These are phyloP conservation scores for Candida labiduridarum DNA, from an alignment of 1,139 yeast species.

Conservation along the genomic window DNA sequence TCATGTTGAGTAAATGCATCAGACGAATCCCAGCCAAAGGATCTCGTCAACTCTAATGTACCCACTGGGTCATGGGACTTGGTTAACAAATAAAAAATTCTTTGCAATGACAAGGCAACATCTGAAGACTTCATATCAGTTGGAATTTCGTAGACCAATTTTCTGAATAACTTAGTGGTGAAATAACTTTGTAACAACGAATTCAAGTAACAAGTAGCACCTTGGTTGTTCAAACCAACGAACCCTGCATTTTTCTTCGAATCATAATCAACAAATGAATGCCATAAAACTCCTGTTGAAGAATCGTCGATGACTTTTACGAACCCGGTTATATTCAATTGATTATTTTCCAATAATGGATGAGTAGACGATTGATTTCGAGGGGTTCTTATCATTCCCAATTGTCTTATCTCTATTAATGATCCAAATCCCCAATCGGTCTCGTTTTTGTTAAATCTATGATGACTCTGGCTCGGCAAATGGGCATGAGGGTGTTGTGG, in stretches of 20 bases:
- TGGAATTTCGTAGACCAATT: conserved; percentile 87
- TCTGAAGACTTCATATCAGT: conserved; percentile 50
- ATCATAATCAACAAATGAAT: conserved; percentile 80
- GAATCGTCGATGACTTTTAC: conserved; percentile 81
- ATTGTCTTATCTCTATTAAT: conserved; percentile 61
- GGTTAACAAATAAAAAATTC: conserved; percentile 79
- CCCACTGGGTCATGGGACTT: conserved; percentile 77
- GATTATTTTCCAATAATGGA: conserved; percentile 55
- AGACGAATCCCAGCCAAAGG: conserved; percentile 96
- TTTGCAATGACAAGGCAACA: conserved; percentile 84
- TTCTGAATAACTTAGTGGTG: conserved; percentile 80
- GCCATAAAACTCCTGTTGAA: conserved; percentile 92
- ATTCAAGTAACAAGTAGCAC: conserved; percentile 96
- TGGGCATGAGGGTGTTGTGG: conserved; percentile 68
- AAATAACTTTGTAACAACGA: conserved; percentile 88
- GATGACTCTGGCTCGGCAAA: conserved; percentile 70
- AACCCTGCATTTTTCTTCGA: conserved; percentile 86
- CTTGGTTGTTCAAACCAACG: conserved; percentile 93
- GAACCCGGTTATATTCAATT: conserved; percentile 72
- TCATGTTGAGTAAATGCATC: conserved; percentile 98
- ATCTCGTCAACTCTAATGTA: conserved; percentile 81
- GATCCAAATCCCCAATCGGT: conserved; percentile 96
- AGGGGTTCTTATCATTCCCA: conserved; percentile 25
- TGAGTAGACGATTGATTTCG: conserved; percentile 16
- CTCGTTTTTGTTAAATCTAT: conserved; percentile 74